Conservation (phyloP, 192 early-diverging fungal genomes). For the Umbelopsis ramanniana region DNA sequence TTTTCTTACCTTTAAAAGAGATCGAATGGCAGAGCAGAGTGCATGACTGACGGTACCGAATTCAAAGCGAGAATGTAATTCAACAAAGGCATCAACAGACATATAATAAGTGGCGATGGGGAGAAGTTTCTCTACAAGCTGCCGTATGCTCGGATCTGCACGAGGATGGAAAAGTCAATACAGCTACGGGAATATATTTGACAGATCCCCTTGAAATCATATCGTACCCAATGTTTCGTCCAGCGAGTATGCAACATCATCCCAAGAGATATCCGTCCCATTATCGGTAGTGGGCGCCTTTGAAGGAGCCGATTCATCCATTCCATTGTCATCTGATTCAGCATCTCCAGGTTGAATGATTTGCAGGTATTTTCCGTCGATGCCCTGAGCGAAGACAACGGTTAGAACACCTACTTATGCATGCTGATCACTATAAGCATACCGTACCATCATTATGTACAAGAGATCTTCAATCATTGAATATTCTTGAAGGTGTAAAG, state of each 20-base stretch:
- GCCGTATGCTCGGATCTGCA: conserved; percentile 66
- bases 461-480: conserved; percentile 88
- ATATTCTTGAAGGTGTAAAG: conserved; percentile 72
- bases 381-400: conserved; percentile 57
- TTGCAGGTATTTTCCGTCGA: conserved; percentile 77
- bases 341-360: conserved; percentile 42
- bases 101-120: conserved; percentile 79
- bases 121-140: conserved; percentile 77
- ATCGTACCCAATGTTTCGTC: conserved; percentile 55
- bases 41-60: conserved; percentile 92
- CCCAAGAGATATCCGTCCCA: conserved; percentile 31
- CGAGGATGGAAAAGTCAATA: neutral
- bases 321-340: conserved; percentile 48
- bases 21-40: conserved; percentile 79
- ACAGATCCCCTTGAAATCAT: neutral
- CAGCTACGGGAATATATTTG: conserved; percentile 1
- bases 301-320: conserved; percentile 31
- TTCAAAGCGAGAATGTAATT: conserved; percentile 70
- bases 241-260: conserved; percentile 37
- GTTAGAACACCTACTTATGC: neutral
- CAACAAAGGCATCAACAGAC: conserved; percentile 78
- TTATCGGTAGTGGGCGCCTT: neutral
- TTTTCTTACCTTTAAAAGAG: conserved; percentile 65
- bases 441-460: conserved; percentile 78
- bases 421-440: no score